Evolutionary conservation across 495 filamentous ascomycete genomes (phyloP), one percentile per base, ranked within the genome.

Genomic region (Filosporella fistucella): DNA sequence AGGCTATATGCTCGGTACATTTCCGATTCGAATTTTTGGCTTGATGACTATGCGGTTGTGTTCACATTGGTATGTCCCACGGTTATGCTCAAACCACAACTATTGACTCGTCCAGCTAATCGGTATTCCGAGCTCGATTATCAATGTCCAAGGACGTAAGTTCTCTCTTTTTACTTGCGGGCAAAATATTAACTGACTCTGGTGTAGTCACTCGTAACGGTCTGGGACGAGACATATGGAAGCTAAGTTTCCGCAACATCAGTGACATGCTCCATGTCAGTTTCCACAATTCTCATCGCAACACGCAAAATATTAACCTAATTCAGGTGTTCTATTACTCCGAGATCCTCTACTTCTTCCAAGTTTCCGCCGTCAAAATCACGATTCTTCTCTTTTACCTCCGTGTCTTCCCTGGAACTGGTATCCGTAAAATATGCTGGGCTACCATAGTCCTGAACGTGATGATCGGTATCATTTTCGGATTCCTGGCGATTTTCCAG

Each of bases 341-440:
- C 23, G 42, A 52, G 49, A 36, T 54, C 20, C 30, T 55, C n/a
- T 59, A 70, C 45, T 67, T 64, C 21, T 43, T 57, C 28, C 56
- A 62, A 37, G 55, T 69, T 47, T 47, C 57, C 9, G 26, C 60
- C 6, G 28, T 65, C 16, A 68, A 70, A 36, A 44, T 68, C 13
- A 57, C 61, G 24, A 51, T 69, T 16, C 62, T 70, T 12, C 58
- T 65, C 50, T 68, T 69, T 56, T 70, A 69, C 54, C 49, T 66
- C n/a, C 61, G 63, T 9, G 60, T 70, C 30, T 70, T 67, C 46
- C 51, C 52, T 8, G 51, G 61, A 13, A 47, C 56, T 2, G 44
- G 22, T 13, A 57, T 70, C 28, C 60, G 61, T 4, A 51, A 41
- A n/a, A 45, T 57, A 5, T 59, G 61, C 23, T 66, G 59, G 38